Evolutionary conservation across 192 early-diverging fungal species (phyloP).

Genomic region (Umbelopsis sp.): DNA sequence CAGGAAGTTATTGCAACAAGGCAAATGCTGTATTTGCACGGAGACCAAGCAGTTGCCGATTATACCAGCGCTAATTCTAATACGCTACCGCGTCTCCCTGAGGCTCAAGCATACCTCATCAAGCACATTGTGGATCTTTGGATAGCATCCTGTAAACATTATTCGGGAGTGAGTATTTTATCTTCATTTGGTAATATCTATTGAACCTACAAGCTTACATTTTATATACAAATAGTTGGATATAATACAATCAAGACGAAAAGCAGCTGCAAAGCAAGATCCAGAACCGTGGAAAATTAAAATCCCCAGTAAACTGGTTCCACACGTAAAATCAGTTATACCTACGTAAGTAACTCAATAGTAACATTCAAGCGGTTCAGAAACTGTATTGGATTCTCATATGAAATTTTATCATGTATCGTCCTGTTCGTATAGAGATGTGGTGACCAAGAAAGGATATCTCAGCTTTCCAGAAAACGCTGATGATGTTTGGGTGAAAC

Average conservation of each 20-base stretch:
- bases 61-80: neutral
- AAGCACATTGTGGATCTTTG: neutral
- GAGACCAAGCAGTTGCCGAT: neutral
- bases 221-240: neutral
- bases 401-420: constrained; percentile 20
- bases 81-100: neutral
- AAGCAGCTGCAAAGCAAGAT: constrained; percentile 25
- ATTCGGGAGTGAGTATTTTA: neutral
- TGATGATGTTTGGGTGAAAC: constrained; percentile 67
- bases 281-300: constrained; percentile 15
- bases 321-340: constrained; percentile 40
- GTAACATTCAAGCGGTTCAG: too few relatives aligned
- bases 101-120: neutral
- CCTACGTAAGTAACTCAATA: constrained; percentile 44
- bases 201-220: neutral
- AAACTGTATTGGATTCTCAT: too few relatives aligned
- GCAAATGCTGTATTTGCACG: constrained; percentile 43
- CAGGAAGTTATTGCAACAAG: constrained; percentile 40
- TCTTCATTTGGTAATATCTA: neutral
- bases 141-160: neutral
- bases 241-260: neutral
- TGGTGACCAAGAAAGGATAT: constrained; percentile 54
- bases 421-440: constrained; percentile 38
- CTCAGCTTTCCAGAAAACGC: constrained; percentile 55
- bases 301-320: constrained; percentile 38